These are phyloP conservation scores for Neurospora sp. DNA, from an alignment of 495 filamentous ascomycete species.

Conservation along the genomic window DNA sequence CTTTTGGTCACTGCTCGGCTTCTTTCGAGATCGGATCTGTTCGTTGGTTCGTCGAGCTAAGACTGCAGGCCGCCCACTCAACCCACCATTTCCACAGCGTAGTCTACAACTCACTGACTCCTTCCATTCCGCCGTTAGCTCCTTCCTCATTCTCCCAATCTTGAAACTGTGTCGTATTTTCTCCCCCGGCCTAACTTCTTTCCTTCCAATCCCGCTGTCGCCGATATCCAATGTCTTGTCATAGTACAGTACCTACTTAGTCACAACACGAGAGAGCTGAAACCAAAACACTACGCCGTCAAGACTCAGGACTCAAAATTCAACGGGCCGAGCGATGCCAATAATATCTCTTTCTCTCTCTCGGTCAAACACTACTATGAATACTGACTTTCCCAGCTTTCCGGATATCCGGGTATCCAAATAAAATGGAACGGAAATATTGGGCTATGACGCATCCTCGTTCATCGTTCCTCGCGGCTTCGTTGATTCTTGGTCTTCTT, in stretches of 20 bases:
- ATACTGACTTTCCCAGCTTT: neutral
- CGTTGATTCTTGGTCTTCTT: neutral
- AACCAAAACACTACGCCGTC: neutral
- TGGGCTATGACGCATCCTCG: neutral
- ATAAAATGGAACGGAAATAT: neutral
- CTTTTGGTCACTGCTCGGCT: no score
- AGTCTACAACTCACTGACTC: neutral
- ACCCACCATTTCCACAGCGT: neutral
- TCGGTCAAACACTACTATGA: neutral
- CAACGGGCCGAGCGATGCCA: neutral
- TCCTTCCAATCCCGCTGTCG: neutral
- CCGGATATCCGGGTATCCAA: neutral
- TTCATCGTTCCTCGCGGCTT: neutral
- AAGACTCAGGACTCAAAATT: neutral
- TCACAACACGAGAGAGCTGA: neutral
- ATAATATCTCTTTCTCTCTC: neutral
- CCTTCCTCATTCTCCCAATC: neutral
- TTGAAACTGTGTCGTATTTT: neutral
- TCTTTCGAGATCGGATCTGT: no score
- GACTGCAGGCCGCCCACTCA: neutral
- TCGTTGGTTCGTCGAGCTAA: no score
- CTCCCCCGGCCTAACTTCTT: neutral
- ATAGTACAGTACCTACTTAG: neutral
- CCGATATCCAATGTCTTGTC: neutral
- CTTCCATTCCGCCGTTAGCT: neutral